These are phyloP conservation scores for Alternaria novae-zelandiae DNA, from an alignment of 2,329 filamentous ascomycete genomes.

Conservation along the genomic window DNA sequence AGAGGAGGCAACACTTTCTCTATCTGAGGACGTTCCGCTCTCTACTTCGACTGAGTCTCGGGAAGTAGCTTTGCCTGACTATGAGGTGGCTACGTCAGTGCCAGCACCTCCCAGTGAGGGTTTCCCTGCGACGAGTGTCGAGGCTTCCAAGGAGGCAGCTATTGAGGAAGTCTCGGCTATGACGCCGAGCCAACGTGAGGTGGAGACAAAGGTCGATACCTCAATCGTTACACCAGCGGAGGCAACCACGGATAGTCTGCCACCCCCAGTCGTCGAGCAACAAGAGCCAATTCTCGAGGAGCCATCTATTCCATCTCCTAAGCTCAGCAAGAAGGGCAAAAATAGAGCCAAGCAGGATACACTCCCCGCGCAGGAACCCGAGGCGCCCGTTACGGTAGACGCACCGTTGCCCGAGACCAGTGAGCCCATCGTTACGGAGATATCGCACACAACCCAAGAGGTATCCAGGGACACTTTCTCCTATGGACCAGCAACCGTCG, in stretches of 20 bases:
- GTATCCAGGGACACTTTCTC: background rate
- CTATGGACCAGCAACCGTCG: background rate
- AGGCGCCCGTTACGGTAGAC: background rate
- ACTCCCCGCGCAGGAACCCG: background rate
- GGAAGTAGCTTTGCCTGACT: background rate
- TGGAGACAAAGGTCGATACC: conserved; percentile 43
- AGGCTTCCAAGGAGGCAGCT: background rate
- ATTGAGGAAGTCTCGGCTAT: background rate
- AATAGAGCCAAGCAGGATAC: conserved; percentile 42
- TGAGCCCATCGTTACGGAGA: background rate
- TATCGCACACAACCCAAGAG: background rate
- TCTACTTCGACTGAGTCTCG: background rate
- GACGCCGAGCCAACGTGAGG: conserved; percentile 28
- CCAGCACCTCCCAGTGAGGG: background rate
- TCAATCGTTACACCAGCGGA: conserved; percentile 6
- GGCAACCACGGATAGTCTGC: background rate
- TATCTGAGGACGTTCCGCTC: background rate
- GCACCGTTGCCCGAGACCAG: background rate
- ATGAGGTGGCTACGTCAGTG: background rate
- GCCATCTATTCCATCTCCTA: conserved; percentile 17
- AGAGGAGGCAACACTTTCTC: too few relatives aligned
- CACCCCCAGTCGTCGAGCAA: background rate
- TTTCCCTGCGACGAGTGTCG: background rate
- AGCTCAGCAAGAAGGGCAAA: conserved; percentile 53
- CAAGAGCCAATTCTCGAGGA: background rate